Conservation (phyloP, 163 green algal species). For the Prototheca stagnorum region DNA sequence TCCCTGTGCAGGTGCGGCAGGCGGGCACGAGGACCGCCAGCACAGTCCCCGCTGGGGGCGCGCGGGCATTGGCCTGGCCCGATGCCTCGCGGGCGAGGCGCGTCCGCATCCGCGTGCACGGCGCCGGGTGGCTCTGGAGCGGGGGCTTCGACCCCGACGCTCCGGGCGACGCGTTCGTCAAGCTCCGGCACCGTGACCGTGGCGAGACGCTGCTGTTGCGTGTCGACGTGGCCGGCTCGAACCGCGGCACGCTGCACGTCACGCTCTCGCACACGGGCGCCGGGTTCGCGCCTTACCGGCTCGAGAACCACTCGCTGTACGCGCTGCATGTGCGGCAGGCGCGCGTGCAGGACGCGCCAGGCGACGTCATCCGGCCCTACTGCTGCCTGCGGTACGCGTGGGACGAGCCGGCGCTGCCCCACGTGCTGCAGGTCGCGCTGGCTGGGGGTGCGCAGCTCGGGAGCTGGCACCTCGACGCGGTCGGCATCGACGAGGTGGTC, state of each 20-base stretch:
- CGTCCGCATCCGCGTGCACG: slow-evolving; percentile 48
- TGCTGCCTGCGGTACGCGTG: slow-evolving; percentile 59
- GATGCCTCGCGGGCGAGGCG: slow-evolving; percentile 21
- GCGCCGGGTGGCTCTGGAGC: slow-evolving; percentile 66
- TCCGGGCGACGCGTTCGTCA: slow-evolving; percentile 60
- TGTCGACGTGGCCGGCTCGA: slow-evolving; percentile 34
- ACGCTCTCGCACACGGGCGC: slow-evolving; percentile 31
- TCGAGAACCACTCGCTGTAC: slow-evolving; percentile 48
- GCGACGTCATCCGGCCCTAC: slow-evolving; percentile 60
- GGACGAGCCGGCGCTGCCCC: slow-evolving; percentile 53
- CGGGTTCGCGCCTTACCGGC: slow-evolving; percentile 63
- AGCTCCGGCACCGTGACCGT: slow-evolving; percentile 45
- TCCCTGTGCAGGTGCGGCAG: slow-evolving; percentile 54
- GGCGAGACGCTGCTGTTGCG: slow-evolving; percentile 53
- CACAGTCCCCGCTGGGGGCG: slow-evolving; percentile 13
- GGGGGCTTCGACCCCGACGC: slow-evolving; percentile 44
- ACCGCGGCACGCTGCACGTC: slow-evolving; percentile 21
- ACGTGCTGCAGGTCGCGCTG: slow-evolving; percentile 42
- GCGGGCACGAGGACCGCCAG: slow-evolving; percentile 24
- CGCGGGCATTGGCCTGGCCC: slow-evolving; percentile 32
- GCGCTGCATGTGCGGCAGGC: slow-evolving; percentile 39
- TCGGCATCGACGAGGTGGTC: slow-evolving; percentile 1
- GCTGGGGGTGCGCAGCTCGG: slow-evolving; percentile 35
- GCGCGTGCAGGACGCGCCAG: slow-evolving; percentile 23
- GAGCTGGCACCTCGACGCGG: slow-evolving; percentile 41